Evolutionary conservation across 2,329 filamentous ascomycete species (phyloP).

Genomic region (Penicillium corylophilum): DNA sequence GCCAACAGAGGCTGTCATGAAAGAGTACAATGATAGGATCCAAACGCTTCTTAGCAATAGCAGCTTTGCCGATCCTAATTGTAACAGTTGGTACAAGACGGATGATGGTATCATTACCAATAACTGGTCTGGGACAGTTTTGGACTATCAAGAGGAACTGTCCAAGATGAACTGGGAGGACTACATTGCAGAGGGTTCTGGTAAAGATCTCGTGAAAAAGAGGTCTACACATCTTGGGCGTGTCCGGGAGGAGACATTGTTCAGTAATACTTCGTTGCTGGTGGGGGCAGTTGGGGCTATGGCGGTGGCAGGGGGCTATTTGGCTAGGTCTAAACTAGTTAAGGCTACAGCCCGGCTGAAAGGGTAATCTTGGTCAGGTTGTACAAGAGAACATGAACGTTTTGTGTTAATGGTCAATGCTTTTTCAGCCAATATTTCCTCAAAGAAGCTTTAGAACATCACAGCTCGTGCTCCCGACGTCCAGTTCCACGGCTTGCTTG

Average conservation of each 20-base stretch:
- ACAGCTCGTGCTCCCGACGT: neutral
- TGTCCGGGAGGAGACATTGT: slow-evolving; percentile 37
- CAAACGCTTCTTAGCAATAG: slow-evolving; percentile 46
- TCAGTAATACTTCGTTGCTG: slow-evolving; percentile 48
- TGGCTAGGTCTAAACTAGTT: slow-evolving; percentile 5
- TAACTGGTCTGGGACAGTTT: slow-evolving; percentile 56
- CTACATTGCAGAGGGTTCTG: slow-evolving; percentile 29
- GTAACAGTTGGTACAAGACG: slow-evolving; percentile 59
- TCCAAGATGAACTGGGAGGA: slow-evolving; percentile 33
- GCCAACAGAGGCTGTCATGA: slow-evolving; percentile 43
- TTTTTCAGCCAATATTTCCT: neutral
- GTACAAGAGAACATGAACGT: neutral
- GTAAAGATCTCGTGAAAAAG: slow-evolving; percentile 21
- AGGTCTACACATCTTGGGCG: slow-evolving; percentile 29
- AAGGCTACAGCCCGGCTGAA: neutral
- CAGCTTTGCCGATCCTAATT: slow-evolving; percentile 56
- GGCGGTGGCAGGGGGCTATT: slow-evolving; percentile 52
- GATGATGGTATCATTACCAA: slow-evolving; percentile 56
- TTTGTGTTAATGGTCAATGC: neutral
- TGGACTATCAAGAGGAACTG: slow-evolving; percentile 54
- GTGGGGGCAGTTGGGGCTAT: slow-evolving; percentile 69
- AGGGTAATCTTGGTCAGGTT: neutral
- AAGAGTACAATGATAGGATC: slow-evolving; percentile 48
- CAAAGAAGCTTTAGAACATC: neutral
- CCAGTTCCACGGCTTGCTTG: neutral